Evolutionary conservation across 192 early-diverging fungal genomes (phyloP).

Genomic region (Allomyces macrogynus): DNA sequence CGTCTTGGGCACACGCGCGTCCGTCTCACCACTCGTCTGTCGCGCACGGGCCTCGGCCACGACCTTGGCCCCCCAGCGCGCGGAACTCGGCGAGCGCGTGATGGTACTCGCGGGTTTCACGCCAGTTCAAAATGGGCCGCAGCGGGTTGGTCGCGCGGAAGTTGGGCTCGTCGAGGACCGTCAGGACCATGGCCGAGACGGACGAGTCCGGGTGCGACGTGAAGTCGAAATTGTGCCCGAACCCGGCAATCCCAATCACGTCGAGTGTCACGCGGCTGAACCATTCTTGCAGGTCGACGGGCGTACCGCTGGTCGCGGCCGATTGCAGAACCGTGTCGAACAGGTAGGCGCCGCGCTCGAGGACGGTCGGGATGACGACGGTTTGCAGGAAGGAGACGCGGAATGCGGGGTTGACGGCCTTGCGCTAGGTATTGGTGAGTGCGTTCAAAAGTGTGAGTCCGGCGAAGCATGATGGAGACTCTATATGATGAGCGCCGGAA

Average conservation of each 20-base stretch:
- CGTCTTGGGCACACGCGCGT: background rate
- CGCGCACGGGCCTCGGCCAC: background rate
- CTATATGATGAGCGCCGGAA: background rate
- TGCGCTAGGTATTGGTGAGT: background rate
- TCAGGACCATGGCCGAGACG: background rate
- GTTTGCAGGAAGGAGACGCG: background rate
- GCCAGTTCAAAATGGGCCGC: background rate
- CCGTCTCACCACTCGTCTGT: background rate
- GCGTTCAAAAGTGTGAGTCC: background rate
- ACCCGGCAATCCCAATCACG: background rate
- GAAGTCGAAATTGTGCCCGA: background rate
- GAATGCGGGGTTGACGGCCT: background rate
- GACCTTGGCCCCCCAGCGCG: background rate
- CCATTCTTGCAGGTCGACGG: background rate
- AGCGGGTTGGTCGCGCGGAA: background rate
- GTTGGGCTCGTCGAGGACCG: background rate
- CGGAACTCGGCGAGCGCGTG: background rate
- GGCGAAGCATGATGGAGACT: too few relatives aligned
- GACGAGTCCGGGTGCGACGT: background rate
- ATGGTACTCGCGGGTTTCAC: background rate
- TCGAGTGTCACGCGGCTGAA: background rate
- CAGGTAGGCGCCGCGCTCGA: background rate
- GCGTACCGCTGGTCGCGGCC: background rate
- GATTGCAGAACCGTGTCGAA: background rate
- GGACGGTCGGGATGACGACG: background rate